Conservation (phyloP, 176 grass and related monocot genomes). For the Avena insularis region DNA sequence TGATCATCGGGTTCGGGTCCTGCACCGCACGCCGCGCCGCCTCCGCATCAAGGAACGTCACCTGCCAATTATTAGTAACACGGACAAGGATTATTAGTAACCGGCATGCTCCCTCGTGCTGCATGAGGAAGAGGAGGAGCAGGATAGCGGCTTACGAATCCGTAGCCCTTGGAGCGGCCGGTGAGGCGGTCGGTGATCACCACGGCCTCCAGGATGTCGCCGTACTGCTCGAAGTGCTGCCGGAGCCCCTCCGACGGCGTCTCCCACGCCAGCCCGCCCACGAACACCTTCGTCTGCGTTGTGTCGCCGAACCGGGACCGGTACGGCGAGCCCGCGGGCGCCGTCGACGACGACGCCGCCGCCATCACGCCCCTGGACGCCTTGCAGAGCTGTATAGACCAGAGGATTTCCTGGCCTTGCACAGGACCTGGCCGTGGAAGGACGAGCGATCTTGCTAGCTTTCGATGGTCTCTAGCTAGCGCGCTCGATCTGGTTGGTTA, state of each 20-base stretch:
- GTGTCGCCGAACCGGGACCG: conserved; percentile 93
- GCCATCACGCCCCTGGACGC: not conserved
- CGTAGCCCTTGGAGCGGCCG: conserved; percentile 94
- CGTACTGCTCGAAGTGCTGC: conserved; percentile 89
- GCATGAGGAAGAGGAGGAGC: no score
- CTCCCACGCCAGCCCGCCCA: conserved; percentile 97
- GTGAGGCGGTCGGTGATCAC: conserved; percentile 87
- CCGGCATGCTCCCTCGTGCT: no score
- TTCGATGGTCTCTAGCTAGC: not conserved
- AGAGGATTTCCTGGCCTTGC: not conserved
- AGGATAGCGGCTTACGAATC: conserved; percentile 59
- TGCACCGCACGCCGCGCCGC: conserved; percentile 75
- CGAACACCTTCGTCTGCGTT: conserved; percentile 96
- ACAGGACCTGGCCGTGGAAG: no score
- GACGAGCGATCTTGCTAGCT: not conserved
- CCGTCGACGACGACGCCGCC: conserved; percentile 35
- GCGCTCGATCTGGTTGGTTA: not conserved
- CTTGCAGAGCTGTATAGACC: not conserved
- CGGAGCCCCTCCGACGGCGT: conserved; percentile 79
- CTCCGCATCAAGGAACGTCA: conserved; percentile 86
- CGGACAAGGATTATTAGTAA: no score
- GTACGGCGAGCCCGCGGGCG: conserved; percentile 20
- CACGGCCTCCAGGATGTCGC: conserved; percentile 97
- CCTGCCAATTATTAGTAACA: conserved; percentile 39
- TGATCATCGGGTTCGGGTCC: conserved; percentile 80